Percentiles rank a stretch among this genome's conserved stretches.
These are phyloP conservation scores for Backusella liffmaniae DNA, from an alignment of 192 early-diverging fungal species.

Conservation along the genomic window DNA sequence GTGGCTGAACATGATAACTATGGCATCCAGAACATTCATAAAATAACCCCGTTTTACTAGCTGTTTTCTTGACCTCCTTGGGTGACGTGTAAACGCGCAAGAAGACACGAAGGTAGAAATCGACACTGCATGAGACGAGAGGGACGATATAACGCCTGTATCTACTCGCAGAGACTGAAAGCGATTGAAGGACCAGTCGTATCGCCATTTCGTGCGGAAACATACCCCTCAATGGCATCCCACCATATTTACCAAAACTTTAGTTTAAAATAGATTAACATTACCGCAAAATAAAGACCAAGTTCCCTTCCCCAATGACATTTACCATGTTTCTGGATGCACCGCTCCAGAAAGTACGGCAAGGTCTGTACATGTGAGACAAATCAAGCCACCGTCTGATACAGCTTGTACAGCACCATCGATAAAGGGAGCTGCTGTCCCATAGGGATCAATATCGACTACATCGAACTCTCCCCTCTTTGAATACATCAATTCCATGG, in stretches of 20 bases:
- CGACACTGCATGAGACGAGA: slow-evolving; percentile 90
- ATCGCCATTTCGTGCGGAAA: slow-evolving; percentile 96
- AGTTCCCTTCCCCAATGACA: not conserved
- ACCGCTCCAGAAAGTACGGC: slow-evolving; percentile 90
- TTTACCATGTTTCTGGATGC: slow-evolving; percentile 75
- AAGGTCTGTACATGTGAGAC: slow-evolving; percentile 98
- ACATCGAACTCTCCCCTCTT: slow-evolving; percentile 72
- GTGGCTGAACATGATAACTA: slow-evolving; percentile 64
- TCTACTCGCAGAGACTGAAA: slow-evolving; percentile 80
- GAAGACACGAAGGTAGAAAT: slow-evolving; percentile 98
- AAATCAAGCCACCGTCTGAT: slow-evolving; percentile 81
- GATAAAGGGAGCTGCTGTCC: slow-evolving; percentile 91
- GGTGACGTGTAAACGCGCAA: slow-evolving; percentile 82
- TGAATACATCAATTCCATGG: slow-evolving; percentile 76
- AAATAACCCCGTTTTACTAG: slow-evolving; percentile 79
- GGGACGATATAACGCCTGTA: slow-evolving; percentile 87
- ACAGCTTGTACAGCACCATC: slow-evolving; percentile 94
- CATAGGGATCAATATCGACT: slow-evolving; percentile 96
- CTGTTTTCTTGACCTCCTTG: slow-evolving; percentile 68
- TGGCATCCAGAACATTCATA: slow-evolving; percentile 88
- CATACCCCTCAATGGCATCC: slow-evolving; percentile 80
- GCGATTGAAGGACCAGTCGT: slow-evolving; percentile 79
- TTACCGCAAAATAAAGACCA: not conserved
- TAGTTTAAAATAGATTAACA: not conserved
- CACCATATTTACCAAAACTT: slow-evolving; percentile 93